phyloP scores from a whole-genome alignment of 2,329 filamentous ascomycete species.

The Sporothrix mexicana region DNA sequence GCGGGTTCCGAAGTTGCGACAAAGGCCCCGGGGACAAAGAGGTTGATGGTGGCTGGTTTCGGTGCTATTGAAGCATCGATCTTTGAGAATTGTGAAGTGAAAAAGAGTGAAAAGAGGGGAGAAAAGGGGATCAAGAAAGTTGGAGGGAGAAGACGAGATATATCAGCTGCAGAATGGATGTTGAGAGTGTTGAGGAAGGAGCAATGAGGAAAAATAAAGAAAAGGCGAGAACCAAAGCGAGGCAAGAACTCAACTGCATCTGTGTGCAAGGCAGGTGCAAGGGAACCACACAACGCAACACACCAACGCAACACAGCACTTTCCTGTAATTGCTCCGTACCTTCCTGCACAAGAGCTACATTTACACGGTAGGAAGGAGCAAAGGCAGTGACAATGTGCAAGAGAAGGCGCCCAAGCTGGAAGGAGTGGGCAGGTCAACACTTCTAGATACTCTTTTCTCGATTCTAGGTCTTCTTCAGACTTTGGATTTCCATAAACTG shows the following conservation, averaged over 20 bases:
- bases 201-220: conserved; percentile 14
- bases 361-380: conserved; percentile 1
- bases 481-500: conserved; percentile 10
- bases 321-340: neutral
- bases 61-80: neutral
- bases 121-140: neutral
- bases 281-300: conserved; percentile 13
- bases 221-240: neutral
- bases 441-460: neutral
- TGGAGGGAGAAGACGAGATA: neutral
- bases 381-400: neutral
- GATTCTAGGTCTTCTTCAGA: neutral
- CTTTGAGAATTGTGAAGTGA: neutral
- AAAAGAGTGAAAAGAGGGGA: neutral
- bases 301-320: neutral
- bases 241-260: neutral
- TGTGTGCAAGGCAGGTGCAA: conserved; percentile 12
- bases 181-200: neutral
- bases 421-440: neutral
- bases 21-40: neutral
- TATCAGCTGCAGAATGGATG: neutral
- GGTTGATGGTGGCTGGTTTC: neutral
- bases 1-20: neutral
- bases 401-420: neutral
- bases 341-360: conserved; percentile 10